Evolutionary conservation across 2,329 filamentous ascomycete genomes (phyloP).

Genomic region (Aspergillus phoenicis): DNA sequence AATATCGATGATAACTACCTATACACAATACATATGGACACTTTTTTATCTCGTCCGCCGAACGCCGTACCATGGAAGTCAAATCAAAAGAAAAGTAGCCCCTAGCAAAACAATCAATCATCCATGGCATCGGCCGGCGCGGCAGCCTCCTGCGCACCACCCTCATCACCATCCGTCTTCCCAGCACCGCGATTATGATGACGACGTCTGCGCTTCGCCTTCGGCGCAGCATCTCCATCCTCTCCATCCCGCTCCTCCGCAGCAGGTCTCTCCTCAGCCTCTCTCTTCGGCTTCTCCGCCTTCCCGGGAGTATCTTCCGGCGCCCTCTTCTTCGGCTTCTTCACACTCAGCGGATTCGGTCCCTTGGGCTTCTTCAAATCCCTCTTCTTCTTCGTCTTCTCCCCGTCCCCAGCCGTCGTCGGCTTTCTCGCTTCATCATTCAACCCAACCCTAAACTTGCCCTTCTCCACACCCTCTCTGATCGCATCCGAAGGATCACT

Average conservation of each 20-base stretch:
- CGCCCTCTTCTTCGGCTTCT: conserved; percentile 47
- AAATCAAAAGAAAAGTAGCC: conserved; percentile 2
- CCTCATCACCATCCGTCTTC: conserved; percentile 22
- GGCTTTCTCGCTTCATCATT: conserved; percentile 35
- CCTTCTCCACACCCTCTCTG: conserved; percentile 48
- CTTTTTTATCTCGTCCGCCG: conserved; percentile 29
- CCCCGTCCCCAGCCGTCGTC: conserved; percentile 22
- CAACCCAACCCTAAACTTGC: conserved; percentile 50
- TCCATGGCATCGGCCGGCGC: conserved; percentile 22
- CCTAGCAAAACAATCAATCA: conserved; percentile 11
- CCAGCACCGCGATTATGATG: conserved; percentile 35
- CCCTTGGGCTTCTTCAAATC: conserved; percentile 45
- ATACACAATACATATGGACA: conserved; percentile 21
- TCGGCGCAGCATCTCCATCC: conserved; percentile 30
- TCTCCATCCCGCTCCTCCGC: conserved; percentile 21
- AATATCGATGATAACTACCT: background rate
- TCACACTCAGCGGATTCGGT: conserved; percentile 52
- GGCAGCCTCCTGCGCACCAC: background rate
- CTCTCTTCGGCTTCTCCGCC: conserved; percentile 23
- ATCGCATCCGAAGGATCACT: conserved; percentile 47
- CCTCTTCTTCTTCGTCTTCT: conserved; percentile 38
- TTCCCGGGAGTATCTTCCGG: conserved; percentile 22
- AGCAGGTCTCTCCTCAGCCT: conserved; percentile 21
- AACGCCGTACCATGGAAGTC: conserved; percentile 35
- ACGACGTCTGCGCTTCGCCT: conserved; percentile 40